phyloP scores from a whole-genome alignment of 73 alveolate species.

The Strombidium stylifer region DNA sequence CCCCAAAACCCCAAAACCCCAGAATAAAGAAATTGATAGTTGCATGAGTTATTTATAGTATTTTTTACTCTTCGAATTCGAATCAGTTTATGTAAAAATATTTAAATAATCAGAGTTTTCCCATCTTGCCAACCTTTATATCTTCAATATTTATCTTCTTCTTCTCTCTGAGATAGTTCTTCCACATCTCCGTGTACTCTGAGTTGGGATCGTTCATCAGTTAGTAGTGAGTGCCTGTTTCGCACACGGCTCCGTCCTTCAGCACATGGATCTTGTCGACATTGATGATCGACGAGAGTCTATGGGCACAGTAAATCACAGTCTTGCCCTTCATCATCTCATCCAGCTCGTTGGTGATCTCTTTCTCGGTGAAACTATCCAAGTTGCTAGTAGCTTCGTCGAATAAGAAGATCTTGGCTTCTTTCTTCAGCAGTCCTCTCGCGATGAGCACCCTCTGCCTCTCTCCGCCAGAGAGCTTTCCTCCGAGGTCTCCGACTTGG shows the following conservation, averaged over 20 bases:
- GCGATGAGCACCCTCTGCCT: conserved; percentile 80
- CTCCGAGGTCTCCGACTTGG: conserved; percentile 85
- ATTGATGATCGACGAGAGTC: conserved; percentile 81
- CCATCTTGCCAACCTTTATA: neutral
- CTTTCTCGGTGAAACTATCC: conserved; percentile 82
- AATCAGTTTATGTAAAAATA: too few species aligned
- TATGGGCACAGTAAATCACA: conserved; percentile 88
- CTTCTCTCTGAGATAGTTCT: conserved; percentile 34
- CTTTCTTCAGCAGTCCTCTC: conserved; percentile 76
- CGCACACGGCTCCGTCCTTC: conserved; percentile 81
- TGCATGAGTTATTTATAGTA: too few species aligned
- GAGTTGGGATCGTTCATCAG: conserved; percentile 61
- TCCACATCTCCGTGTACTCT: conserved; percentile 50
- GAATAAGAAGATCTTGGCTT: conserved; percentile 69
- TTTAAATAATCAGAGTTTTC: neutral
- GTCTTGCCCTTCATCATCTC: conserved; percentile 75
- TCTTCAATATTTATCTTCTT: neutral
- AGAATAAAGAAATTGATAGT: too few species aligned
- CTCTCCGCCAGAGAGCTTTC: conserved; percentile 93
- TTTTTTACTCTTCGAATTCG: too few species aligned
- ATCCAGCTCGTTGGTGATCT: conserved; percentile 80
- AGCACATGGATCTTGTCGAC: conserved; percentile 88
- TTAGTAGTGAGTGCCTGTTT: conserved; percentile 85
- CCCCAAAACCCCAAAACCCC: neutral
- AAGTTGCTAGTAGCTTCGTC: conserved; percentile 93